These are phyloP conservation scores for Eucalyptus sp. DNA, from an alignment of 345 rosid species.

Conservation along the genomic window DNA sequence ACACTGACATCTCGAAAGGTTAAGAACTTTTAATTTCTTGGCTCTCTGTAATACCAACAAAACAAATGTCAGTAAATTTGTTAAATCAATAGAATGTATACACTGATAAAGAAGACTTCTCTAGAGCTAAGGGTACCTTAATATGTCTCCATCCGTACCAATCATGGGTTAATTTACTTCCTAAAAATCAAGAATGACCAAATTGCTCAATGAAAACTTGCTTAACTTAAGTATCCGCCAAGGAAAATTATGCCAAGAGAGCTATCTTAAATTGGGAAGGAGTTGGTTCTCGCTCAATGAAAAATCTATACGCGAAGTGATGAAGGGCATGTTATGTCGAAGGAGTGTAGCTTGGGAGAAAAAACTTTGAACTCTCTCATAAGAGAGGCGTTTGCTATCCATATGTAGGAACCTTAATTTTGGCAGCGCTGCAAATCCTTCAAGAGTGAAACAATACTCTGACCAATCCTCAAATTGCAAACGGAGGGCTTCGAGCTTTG, in stretches of 20 bases:
- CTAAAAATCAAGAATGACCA: neutral
- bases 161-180: neutral
- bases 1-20: accelerated
- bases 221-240: neutral
- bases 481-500: neutral
- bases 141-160: neutral
- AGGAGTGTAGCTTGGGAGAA: neutral
- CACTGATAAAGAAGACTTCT: neutral
- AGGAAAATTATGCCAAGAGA: neutral
- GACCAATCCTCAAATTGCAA: neutral
- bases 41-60: neutral
- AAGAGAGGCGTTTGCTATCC: accelerated
- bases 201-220: neutral
- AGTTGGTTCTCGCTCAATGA: neutral
- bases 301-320: neutral
- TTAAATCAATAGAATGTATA: neutral
- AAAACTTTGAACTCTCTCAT: accelerated
- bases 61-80: neutral
- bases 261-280: neutral
- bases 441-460: neutral
- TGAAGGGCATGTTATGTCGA: neutral
- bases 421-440: neutral
- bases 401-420: neutral
- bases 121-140: neutral
- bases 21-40: neutral